Percentiles rank a stretch among this genome's conserved stretches.
These are phyloP conservation scores for Sporisorium reilianum DNA, from an alignment of 1,284 basidiomycete species.

Conservation along the genomic window DNA sequence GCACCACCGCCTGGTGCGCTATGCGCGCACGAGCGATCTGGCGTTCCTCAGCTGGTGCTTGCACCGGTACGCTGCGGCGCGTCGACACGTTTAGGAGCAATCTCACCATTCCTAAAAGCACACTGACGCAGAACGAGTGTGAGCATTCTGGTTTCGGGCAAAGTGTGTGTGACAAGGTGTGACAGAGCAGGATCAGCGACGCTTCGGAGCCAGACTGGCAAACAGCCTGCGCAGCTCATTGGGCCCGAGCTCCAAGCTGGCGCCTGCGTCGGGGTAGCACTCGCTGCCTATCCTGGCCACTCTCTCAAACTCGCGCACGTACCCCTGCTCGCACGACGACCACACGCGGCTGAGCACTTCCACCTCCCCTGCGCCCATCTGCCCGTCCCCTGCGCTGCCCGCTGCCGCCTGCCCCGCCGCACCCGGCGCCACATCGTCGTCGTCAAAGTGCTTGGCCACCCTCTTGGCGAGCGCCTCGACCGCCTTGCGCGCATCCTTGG, in stretches of 20 bases:
- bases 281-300: conserved; percentile 36
- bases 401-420: not conserved
- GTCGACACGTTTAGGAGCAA: not conserved
- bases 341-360: conserved; percentile 54
- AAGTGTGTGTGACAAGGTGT: too few species aligned
- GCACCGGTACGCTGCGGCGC: conserved; percentile 21
- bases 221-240: conserved; percentile 45
- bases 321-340: conserved; percentile 50
- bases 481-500: conserved; percentile 85
- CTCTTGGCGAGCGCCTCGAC: conserved; percentile 88
- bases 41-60: conserved; percentile 36
- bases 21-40: conserved; percentile 20
- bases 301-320: conserved; percentile 45
- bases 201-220: conserved; percentile 19
- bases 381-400: too few species aligned
- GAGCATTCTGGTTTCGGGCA: too few species aligned
- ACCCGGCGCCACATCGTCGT: conserved; percentile 72
- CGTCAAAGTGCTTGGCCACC: conserved; percentile 91
- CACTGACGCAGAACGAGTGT: too few species aligned
- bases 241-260: conserved; percentile 23
- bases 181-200: conserved; percentile 3
- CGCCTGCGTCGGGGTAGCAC: conserved; percentile 46
- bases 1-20: conserved; percentile 57
- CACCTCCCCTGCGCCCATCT: too few species aligned
- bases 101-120: not conserved